Evolutionary conservation across 768 basidiomycete species (phyloP).

Genomic region (Lepiota venenata): DNA sequence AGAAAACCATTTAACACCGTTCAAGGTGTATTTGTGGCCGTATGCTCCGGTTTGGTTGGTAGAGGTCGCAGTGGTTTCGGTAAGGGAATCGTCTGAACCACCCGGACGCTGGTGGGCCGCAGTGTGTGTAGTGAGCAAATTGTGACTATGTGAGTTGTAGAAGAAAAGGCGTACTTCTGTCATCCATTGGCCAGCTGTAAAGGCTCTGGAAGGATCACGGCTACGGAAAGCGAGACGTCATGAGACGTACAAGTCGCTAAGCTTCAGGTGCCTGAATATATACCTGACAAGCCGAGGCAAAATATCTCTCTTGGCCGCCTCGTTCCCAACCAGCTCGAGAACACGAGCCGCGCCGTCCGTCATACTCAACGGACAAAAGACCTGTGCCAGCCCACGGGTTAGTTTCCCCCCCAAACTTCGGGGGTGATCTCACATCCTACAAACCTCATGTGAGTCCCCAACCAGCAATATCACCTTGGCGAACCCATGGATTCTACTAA

Average conservation of each 20-base stretch:
- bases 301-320: conserved; percentile 55
- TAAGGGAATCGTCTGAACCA: conserved; percentile 72
- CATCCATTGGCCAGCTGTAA: conserved; percentile 84
- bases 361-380: conserved; percentile 77
- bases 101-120: conserved; percentile 56
- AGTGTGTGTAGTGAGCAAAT: conserved; percentile 26
- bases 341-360: conserved; percentile 76
- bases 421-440: background rate
- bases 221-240: conserved; percentile 26
- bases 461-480: conserved; percentile 59
- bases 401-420: background rate
- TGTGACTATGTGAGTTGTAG: conserved; percentile 15
- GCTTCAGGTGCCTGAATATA: background rate
- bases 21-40: conserved; percentile 52
- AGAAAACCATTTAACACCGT: conserved; percentile 85
- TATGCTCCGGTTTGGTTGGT: conserved; percentile 29
- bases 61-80: conserved; percentile 58
- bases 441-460: conserved; percentile 62
- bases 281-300: conserved; percentile 62
- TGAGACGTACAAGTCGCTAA: background rate
- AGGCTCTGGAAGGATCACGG: conserved; percentile 58
- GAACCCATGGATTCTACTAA: conserved; percentile 63
- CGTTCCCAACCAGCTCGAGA: conserved; percentile 61
- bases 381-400: conserved; percentile 26
- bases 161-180: conserved; percentile 56